Percentiles rank a stretch among this genome's conserved stretches.
Evolutionary conservation across 495 filamentous ascomycete species (phyloP).

Genomic region (Aspergillus bridgeri): DNA sequence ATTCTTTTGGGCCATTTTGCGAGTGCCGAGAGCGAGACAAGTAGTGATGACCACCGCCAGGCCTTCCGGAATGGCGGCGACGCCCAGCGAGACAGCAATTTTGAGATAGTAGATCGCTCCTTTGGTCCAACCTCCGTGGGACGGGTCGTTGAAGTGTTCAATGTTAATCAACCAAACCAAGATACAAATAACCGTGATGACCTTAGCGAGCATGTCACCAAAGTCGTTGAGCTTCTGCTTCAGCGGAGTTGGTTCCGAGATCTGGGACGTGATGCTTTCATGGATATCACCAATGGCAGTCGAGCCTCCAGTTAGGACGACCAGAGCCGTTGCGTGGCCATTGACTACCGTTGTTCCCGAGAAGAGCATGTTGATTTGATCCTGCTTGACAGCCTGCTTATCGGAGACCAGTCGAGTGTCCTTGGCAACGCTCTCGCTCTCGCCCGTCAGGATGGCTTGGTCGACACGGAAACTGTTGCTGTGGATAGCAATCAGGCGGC

Average conservation of each 20-base stretch:
- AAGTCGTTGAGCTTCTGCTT: conserved; percentile 99
- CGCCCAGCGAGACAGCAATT: conserved; percentile 97
- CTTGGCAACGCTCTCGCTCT: conserved; percentile 96
- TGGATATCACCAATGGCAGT: conserved; percentile 99
- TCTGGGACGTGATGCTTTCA: conserved; percentile 96
- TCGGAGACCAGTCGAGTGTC: conserved; percentile 68
- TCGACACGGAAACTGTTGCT: conserved; percentile 97
- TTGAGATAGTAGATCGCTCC: conserved; percentile 99
- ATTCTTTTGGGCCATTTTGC: conserved; percentile 98
- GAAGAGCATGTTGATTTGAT: conserved; percentile 97
- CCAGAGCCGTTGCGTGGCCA: conserved; percentile 87
- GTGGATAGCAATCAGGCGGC: conserved; percentile 82
- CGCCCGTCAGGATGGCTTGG: conserved; percentile 96
- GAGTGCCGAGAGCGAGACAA: conserved; percentile 88
- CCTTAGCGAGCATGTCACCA: conserved; percentile 93
- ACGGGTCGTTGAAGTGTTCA: conserved; percentile 90
- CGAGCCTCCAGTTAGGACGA: conserved; percentile 83
- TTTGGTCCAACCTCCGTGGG: conserved; percentile 92
- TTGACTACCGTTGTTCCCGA: conserved; percentile 97
- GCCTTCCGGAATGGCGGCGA: conserved; percentile 96
- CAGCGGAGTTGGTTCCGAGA: conserved; percentile 93
- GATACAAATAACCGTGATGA: conserved; percentile 95
- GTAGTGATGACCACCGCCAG: conserved; percentile 97
- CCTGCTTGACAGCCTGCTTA: conserved; percentile 88
- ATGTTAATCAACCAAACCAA: conserved; percentile 99